Evolutionary conservation across 192 early-diverging fungal species (phyloP), one percentile per base, ranked within the genome.

Genomic region (Rhizoclosmatium sp.): DNA sequence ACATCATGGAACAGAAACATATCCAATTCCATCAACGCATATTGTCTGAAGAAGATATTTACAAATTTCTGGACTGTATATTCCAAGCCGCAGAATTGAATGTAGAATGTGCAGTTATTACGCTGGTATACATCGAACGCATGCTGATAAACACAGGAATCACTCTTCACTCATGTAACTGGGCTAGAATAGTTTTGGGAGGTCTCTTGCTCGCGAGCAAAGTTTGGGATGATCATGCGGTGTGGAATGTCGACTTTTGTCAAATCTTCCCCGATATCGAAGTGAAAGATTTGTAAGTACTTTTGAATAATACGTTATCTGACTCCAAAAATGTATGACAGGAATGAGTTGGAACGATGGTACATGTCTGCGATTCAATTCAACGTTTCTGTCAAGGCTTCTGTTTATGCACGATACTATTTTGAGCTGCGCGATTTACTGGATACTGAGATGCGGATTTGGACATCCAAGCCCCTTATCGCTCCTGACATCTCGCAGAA

Each of bases 201-300:
- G 90, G 87, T 0, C 67, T 94, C 3, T 70, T 95, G n/a, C 82
- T 92, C n/a, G 91, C 93, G 4, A 87, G 92, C 48, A 95, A 95
- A 82, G 93, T 95, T 1, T 95, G 94, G 94, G 94, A 95, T 71
- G 94, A 95, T 70, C 90, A 92, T 71, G 94, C 94, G 2, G 92
- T 95, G 10, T 95, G 92, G 88, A 95, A 95, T 80, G 83, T 89
- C 3, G 94, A 95, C 78, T 94, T 93, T 79, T 87, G 87, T 61
- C 89, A 91, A 66, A 93, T 95, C 47, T 95, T 93, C 78, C 92
- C 93, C 4, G 92, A 92, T 31, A 84, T 93, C 14, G 76, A 79
- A 2, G 89, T 94, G n/a, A 79, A 82, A 31, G 87, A 93, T 58
- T 87, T 94, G 86, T 93, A 84, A 79, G 87, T 65, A n/a, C 47